These are phyloP conservation scores for Dalechampia spathulata DNA, from an alignment of 441 rosid species.

Conservation along the genomic window DNA sequence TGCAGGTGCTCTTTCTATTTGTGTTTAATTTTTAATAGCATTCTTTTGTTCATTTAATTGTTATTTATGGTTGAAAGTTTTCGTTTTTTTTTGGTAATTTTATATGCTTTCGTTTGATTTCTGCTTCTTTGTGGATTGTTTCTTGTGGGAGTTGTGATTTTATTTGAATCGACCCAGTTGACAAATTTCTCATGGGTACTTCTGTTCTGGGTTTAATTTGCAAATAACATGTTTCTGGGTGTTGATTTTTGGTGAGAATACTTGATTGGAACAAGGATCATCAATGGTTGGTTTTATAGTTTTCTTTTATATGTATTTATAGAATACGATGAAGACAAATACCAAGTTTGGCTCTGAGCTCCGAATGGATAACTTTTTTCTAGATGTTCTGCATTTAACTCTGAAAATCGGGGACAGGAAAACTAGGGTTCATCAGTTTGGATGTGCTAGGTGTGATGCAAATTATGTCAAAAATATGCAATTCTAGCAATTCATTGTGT, in stretches of 20 bases:
- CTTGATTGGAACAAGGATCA: not conserved
- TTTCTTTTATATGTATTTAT: not conserved
- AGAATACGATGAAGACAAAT: not conserved
- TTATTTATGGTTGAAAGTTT: not conserved
- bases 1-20: constrained; percentile 39
- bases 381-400: not conserved
- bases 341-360: not conserved
- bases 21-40: not conserved
- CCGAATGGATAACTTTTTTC: not conserved
- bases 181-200: too few relatives aligned
- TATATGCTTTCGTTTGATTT: not conserved
- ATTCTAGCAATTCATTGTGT: not conserved
- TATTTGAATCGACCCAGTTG: constrained; percentile 2
- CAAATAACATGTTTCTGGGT: not conserved
- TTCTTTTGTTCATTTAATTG: too few relatives aligned
- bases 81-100: not conserved
- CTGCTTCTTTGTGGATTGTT: not conserved
- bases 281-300: not conserved
- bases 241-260: constrained; percentile 6
- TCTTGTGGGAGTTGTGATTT: too few relatives aligned
- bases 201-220: too few relatives aligned
- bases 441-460: too few relatives aligned
- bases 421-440: too few relatives aligned
- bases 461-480: not conserved
- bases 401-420: not conserved